Conservation (phyloP, 768 basidiomycete genomes). For the Pisolithus sp. region DNA sequence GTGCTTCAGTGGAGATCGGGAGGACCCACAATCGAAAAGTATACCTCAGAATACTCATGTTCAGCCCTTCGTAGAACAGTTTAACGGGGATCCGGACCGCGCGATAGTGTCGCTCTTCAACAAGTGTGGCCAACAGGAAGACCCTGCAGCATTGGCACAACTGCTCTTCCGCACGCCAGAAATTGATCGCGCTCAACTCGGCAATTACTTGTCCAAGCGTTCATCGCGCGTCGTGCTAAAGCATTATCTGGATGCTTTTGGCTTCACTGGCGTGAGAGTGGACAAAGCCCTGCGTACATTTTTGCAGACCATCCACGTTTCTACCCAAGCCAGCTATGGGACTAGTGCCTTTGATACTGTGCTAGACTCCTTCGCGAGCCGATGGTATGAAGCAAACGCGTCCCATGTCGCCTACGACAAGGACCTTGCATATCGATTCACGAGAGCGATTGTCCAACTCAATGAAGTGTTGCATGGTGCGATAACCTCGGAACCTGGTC, state of each 20-base stretch:
- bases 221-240: slow-evolving; percentile 71
- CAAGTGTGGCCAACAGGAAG: slow-evolving; percentile 53
- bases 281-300: slow-evolving; percentile 89
- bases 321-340: slow-evolving; percentile 33
- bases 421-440: slow-evolving; percentile 70
- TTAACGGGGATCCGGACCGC: slow-evolving; percentile 70
- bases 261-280: slow-evolving; percentile 74
- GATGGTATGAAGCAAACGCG: slow-evolving; percentile 89
- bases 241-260: slow-evolving; percentile 83
- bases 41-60: slow-evolving; percentile 56
- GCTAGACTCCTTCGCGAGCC: slow-evolving; percentile 75
- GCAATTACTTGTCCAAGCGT: slow-evolving; percentile 74
- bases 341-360: slow-evolving; percentile 44
- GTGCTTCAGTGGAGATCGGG: slow-evolving; percentile 64
- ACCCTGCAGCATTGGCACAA: slow-evolving; percentile 71
- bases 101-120: slow-evolving; percentile 69
- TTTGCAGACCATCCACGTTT: slow-evolving; percentile 73
- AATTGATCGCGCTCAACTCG: slow-evolving; percentile 75
- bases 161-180: slow-evolving; percentile 77
- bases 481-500: slow-evolving; percentile 56
- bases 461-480: slow-evolving; percentile 81
- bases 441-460: slow-evolving; percentile 77
- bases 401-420: slow-evolving; percentile 73
- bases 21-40: slow-evolving; percentile 46
- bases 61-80: slow-evolving; percentile 70